Conservation (phyloP, 2,329 filamentous ascomycete species). For the Diaporthe vexans region DNA sequence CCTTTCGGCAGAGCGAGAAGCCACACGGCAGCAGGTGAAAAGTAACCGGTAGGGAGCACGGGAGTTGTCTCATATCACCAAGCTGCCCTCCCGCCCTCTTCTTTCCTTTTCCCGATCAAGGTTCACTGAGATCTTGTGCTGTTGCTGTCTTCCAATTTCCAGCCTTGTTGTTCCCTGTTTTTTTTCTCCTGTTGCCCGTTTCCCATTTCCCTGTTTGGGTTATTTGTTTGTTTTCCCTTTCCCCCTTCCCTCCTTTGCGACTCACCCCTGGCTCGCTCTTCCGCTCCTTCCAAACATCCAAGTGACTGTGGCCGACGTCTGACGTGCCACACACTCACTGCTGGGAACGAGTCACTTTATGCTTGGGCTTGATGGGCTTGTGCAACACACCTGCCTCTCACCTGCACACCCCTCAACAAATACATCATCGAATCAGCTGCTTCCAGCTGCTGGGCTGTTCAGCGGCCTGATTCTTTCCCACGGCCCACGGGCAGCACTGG, state of each 20-base stretch:
- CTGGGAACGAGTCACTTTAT: slow-evolving; percentile 1
- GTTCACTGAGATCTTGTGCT: slow-evolving; percentile 7
- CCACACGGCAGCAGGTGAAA: background rate
- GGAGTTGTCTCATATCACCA: slow-evolving; percentile 26
- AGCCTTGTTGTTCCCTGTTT: slow-evolving; percentile 16
- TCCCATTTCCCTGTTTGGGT: slow-evolving; percentile 8
- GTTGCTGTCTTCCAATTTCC: background rate
- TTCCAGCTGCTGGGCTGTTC: background rate
- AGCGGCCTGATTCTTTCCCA: slow-evolving; percentile 15
- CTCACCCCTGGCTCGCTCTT: background rate
- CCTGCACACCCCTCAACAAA: slow-evolving; percentile 18
- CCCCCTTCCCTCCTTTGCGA: background rate
- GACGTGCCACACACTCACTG: background rate
- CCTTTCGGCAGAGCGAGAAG: slow-evolving; percentile 8
- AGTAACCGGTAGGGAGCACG: background rate
- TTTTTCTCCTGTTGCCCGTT: background rate
- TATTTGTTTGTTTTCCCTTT: slow-evolving; percentile 14
- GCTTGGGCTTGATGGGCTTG: slow-evolving; percentile 25
- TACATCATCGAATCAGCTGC: slow-evolving; percentile 13
- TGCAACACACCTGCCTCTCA: slow-evolving; percentile 14
- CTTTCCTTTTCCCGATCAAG: slow-evolving; percentile 23
- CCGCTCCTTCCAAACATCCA: background rate
- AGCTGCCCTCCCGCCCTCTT: background rate
- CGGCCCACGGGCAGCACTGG: background rate
- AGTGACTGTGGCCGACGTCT: background rate